A percentile compares a stretch with the other conserved stretches of the same genome.
Conservation (phyloP, 805 yeast genomes). For the Zygosaccharomyces bailii region DNA sequence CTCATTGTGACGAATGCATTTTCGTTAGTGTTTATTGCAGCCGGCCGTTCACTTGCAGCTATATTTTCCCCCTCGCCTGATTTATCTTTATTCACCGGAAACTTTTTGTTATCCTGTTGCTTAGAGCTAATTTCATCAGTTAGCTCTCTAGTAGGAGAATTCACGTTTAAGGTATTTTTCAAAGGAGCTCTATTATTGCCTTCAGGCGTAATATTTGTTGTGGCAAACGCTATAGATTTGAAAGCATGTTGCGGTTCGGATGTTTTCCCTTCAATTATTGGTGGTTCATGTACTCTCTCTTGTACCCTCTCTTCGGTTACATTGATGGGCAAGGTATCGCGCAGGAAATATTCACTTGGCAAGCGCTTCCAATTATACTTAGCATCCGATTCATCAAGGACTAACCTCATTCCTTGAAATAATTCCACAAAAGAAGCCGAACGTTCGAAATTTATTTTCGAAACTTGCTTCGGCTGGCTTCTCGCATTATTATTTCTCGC, state of each 20-base stretch:
- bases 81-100: too few relatives aligned
- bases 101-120: neutral
- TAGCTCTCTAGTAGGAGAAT: neutral
- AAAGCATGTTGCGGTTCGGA: constrained; percentile 11
- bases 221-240: constrained; percentile 11
- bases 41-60: neutral
- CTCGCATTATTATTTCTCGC: neutral
- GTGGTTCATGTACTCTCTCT: too few relatives aligned
- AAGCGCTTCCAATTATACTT: constrained; percentile 33
- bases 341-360: constrained; percentile 23
- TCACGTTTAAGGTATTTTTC: neutral
- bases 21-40: neutral
- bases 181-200: neutral
- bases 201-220: neutral
- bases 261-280: too few relatives aligned
- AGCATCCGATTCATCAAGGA: constrained; percentile 34
- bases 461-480: neutral
- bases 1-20: constrained; percentile 1
- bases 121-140: neutral
- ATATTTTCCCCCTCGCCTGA: too few relatives aligned
- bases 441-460: constrained; percentile 19
- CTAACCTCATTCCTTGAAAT: constrained; percentile 32
- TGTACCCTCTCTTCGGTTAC: constrained; percentile 4
- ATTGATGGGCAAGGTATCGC: constrained; percentile 5
- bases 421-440: constrained; percentile 34